Evolutionary conservation across 2,329 filamentous ascomycete species (phyloP), one percentile per base, ranked within the genome.

Genomic region (Lizonia empirigonia): DNA sequence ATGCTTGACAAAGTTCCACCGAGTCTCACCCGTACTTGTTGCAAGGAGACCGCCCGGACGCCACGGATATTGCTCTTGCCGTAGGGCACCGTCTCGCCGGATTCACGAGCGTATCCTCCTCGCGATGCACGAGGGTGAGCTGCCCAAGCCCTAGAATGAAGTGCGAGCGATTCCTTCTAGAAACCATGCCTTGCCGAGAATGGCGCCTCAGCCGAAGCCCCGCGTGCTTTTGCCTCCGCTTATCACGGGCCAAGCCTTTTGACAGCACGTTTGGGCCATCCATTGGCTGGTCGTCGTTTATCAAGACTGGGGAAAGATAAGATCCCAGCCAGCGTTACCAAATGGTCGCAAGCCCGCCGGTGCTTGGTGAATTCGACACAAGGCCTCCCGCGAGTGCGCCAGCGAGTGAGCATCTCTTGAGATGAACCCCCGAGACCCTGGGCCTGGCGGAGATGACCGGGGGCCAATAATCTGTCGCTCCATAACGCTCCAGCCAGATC

Each of bases 161-260:
- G 39, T 58, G 55, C 47, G 58, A 56, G 46, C 46, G 50, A 53
- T 47, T 52, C 51, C 60, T 67, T 67, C 56, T 53, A 64, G 67
- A 65, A 68, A 57, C 60, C 65, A 57, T 58, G 41, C 64, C 56
- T 63, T 53, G 44, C 68, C 67, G 5, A 53, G 63, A 60, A 44
- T 34, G 59, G 67, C 53, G 63, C 53, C 58, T 70, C 65, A 67
- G 63, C 70, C 69, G 70, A 68, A 58, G 61, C 65, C 63, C 64
- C 64, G 60, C 63, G 50, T 56, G 62, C 45, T 60, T 64, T 71
- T 62, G 69, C 67, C 68, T 65, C 69, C 62, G 68, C 60, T 70
- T 72, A 71, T 72, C 67, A 67, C 53, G 20, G 37, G 44, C 62
- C 55, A 61, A 53, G 52, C 30, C 34, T 22, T 27, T 38, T 27